A percentile compares a stretch with the other conserved stretches of the same genome.
phyloP scores from a whole-genome alignment of 768 basidiomycete species.

The Mycena crocata region DNA sequence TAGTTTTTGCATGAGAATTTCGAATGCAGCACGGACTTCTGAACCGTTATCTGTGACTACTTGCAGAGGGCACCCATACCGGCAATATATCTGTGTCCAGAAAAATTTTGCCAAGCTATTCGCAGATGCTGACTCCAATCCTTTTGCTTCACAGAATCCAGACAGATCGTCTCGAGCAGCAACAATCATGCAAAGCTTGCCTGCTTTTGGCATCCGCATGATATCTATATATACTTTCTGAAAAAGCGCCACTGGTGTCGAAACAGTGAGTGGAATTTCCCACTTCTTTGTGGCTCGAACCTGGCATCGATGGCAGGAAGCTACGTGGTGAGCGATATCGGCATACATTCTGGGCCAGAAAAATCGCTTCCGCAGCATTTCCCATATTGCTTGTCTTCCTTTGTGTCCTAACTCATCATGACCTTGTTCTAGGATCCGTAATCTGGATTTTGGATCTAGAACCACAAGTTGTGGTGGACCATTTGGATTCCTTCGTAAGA shows the following conservation, averaged over 20 bases:
- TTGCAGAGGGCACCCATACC: constrained; percentile 28
- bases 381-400: constrained; percentile 34
- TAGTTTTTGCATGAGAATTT: constrained; percentile 2
- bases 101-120: constrained; percentile 41
- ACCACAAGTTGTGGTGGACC: not conserved
- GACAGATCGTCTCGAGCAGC: no score
- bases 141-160: constrained; percentile 41
- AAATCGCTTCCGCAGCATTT: constrained; percentile 32
- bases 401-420: constrained; percentile 42
- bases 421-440: constrained; percentile 28
- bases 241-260: constrained; percentile 30
- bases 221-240: constrained; percentile 41
- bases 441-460: not conserved
- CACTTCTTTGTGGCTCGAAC: constrained; percentile 9
- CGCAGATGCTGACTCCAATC: constrained; percentile 31
- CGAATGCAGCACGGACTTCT: constrained; percentile 37
- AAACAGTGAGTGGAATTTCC: constrained; percentile 31
- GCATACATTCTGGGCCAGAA: constrained; percentile 41
- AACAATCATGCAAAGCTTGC: constrained; percentile 38
- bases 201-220: constrained; percentile 41
- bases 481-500: constrained; percentile 24
- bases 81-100: no score
- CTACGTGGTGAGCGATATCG: constrained; percentile 34
- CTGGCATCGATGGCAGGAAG: not conserved
- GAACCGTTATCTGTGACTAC: constrained; percentile 47